Percentiles rank a stretch among this genome's conserved stretches.
These are phyloP conservation scores for Lactarius trivialis DNA, from an alignment of 768 basidiomycete species.

Conservation along the genomic window DNA sequence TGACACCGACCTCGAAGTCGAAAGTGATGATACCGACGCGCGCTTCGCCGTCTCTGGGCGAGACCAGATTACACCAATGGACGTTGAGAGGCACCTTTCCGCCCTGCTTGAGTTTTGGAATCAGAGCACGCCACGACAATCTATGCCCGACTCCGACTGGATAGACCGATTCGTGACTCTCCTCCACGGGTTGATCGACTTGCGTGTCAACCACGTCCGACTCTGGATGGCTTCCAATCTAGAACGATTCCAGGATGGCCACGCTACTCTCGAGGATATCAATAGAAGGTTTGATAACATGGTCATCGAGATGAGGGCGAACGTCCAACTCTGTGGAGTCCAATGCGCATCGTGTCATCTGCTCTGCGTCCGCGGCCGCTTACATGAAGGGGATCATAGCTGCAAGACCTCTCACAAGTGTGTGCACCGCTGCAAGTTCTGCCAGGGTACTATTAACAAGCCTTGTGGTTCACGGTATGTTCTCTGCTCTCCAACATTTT, in stretches of 20 bases:
- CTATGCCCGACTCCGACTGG: slow-evolving; percentile 39
- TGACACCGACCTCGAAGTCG: slow-evolving; percentile 41
- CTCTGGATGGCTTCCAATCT: slow-evolving; percentile 48
- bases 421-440: slow-evolving; percentile 38
- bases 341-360: slow-evolving; percentile 45
- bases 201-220: slow-evolving; percentile 42
- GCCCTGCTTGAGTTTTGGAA: slow-evolving; percentile 30
- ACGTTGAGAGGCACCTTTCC: slow-evolving; percentile 27
- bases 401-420: slow-evolving; percentile 49
- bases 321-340: slow-evolving; percentile 43
- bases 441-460: slow-evolving; percentile 30
- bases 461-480: slow-evolving; percentile 45
- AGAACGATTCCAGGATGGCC: slow-evolving; percentile 38
- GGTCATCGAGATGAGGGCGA: slow-evolving; percentile 40
- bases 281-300: slow-evolving; percentile 38
- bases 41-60: slow-evolving; percentile 32
- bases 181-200: slow-evolving; percentile 36
- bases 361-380: slow-evolving; percentile 39
- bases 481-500: neutral
- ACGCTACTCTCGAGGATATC: slow-evolving; percentile 42
- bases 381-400: slow-evolving; percentile 42
- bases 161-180: slow-evolving; percentile 32
- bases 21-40: slow-evolving; percentile 33
- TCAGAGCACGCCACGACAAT: slow-evolving; percentile 30
- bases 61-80: slow-evolving; percentile 18